Evolutionary conservation across 2,329 filamentous ascomycete genomes (phyloP).

Genomic region (Alternaria panax): DNA sequence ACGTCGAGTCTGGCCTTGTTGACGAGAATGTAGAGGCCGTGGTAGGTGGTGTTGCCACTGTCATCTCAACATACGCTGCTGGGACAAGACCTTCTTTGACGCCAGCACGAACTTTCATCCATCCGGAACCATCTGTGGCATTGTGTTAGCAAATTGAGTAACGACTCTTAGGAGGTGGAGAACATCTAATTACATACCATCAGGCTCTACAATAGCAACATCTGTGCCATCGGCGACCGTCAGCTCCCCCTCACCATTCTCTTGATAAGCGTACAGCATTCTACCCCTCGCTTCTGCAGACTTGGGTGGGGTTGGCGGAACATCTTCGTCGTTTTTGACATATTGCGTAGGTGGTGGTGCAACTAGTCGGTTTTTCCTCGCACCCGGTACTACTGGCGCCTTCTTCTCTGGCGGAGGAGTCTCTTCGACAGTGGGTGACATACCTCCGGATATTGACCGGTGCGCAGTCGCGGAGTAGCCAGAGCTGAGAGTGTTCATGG

Average conservation of each 20-base stretch:
- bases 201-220: constrained; percentile 79
- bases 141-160: constrained; percentile 28
- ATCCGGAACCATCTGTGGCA: constrained; percentile 81
- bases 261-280: constrained; percentile 90
- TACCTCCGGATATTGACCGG: constrained; percentile 72
- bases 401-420: constrained; percentile 49
- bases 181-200: constrained; percentile 69
- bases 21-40: constrained; percentile 39
- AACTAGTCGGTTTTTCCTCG: constrained; percentile 73
- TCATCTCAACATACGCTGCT: constrained; percentile 79
- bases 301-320: constrained; percentile 39
- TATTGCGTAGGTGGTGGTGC: constrained; percentile 88
- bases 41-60: constrained; percentile 51
- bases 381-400: constrained; percentile 30
- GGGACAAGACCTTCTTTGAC: constrained; percentile 86
- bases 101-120: constrained; percentile 82
- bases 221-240: constrained; percentile 80
- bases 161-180: constrained; percentile 23
- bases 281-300: constrained; percentile 72
- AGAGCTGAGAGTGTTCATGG: constrained; percentile 75
- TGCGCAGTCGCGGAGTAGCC: constrained; percentile 83
- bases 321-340: constrained; percentile 68
- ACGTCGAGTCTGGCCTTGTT: constrained; percentile 64
- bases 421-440: constrained; percentile 62
- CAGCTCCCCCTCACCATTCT: constrained; percentile 80